These are phyloP conservation scores for Termitomyces sp. DNA, from an alignment of 768 basidiomycete genomes.

Conservation along the genomic window DNA sequence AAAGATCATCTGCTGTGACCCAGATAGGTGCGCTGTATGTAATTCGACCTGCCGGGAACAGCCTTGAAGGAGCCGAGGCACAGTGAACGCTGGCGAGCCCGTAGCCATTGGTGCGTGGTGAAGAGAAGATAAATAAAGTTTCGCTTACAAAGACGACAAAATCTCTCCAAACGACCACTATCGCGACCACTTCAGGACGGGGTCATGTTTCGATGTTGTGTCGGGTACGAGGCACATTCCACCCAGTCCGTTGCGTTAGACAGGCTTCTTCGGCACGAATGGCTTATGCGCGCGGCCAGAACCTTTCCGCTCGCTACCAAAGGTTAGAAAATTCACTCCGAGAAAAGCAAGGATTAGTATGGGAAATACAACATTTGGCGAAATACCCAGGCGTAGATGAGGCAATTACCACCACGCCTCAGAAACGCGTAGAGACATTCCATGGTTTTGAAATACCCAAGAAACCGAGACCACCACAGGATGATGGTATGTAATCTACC, in stretches of 20 bases:
- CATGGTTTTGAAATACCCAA: conserved; percentile 56
- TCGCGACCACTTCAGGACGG: conserved; percentile 3
- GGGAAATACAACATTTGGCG: conserved; percentile 22
- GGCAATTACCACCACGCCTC: not conserved
- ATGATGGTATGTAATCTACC: conserved; percentile 51
- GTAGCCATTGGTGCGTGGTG: not conserved
- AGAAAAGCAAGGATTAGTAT: conserved; percentile 33
- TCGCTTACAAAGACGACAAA: conserved; percentile 9
- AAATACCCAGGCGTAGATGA: conserved; percentile 5
- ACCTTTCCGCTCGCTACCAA: conserved; percentile 51
- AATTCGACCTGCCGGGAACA: not conserved
- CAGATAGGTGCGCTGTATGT: not conserved
- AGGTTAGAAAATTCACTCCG: conserved; percentile 51
- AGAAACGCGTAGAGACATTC: conserved; percentile 28
- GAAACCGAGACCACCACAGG: conserved; percentile 54
- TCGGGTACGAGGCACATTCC: conserved; percentile 6
- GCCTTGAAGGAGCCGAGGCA: not conserved
- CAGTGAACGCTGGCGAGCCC: not conserved
- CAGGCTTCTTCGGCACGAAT: conserved; percentile 13
- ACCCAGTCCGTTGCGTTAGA: conserved; percentile 1
- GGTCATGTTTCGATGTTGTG: conserved; percentile 17
- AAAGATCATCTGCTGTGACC: not conserved
- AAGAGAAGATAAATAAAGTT: not conserved
- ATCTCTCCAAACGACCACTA: not conserved
- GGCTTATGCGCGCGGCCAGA: conserved; percentile 44